A percentile compares a stretch with the other conserved stretches of the same genome.
These are phyloP conservation scores for Wallacemonas rigidus DNA, from an alignment of 208 protist species.

Conservation along the genomic window DNA sequence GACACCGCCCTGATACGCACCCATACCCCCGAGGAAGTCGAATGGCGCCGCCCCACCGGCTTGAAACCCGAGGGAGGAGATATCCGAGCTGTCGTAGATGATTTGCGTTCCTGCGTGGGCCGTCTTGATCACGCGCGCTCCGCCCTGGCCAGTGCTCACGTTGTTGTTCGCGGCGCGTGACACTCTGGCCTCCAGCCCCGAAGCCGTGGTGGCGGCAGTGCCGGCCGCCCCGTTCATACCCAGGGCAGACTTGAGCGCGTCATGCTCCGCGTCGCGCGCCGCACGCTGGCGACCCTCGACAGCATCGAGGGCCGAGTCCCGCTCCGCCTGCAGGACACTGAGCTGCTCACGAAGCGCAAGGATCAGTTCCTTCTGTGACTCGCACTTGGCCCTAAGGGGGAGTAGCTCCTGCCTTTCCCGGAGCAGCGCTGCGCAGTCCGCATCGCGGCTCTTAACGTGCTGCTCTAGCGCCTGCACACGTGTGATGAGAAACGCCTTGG, in stretches of 20 bases:
- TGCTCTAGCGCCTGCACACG: conserved; percentile 55
- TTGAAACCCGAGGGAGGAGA: conserved; percentile 74
- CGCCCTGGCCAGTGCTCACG: background rate
- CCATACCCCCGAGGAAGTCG: conserved; percentile 57
- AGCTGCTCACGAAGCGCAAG: conserved; percentile 40
- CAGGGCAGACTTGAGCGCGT: conserved; percentile 18
- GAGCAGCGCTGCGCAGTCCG: conserved; percentile 55
- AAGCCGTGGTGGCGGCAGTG: background rate
- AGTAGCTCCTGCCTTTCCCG: conserved; percentile 45
- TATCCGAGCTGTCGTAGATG: conserved; percentile 73
- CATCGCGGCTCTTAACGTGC: conserved; percentile 64
- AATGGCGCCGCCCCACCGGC: conserved; percentile 30
- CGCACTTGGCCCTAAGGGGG: conserved; percentile 50
- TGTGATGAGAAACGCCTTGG: conserved; percentile 56
- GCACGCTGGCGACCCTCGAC: conserved; percentile 41
- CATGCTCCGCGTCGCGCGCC: conserved; percentile 46
- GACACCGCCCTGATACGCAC: conserved; percentile 3
- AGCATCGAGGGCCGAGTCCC: conserved; percentile 44
- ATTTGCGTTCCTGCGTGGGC: conserved; percentile 48
- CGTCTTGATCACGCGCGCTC: conserved; percentile 51
- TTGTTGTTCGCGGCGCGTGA: too few relatives aligned
- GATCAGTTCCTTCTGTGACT: conserved; percentile 65
- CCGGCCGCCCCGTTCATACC: conserved; percentile 19
- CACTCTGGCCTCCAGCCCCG: background rate
- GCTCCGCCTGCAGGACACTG: conserved; percentile 35